Conservation (phyloP, 2,329 filamentous ascomycete species). For the Alternaria conjuncta region DNA sequence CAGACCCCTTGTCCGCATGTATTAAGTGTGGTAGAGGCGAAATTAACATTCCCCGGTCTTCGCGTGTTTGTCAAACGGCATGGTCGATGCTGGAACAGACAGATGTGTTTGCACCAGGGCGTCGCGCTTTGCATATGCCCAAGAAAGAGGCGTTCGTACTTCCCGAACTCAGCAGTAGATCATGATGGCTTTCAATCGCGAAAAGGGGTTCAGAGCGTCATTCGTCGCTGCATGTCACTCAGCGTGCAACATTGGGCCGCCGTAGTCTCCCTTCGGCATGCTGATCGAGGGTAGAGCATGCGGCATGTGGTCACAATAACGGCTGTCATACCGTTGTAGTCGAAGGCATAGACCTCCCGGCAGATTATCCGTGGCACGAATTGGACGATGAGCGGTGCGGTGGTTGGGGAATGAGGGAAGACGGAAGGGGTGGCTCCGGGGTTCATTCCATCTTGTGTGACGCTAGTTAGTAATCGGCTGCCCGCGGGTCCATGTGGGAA, state of each 20-base stretch:
- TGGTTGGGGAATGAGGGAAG: slow-evolving; percentile 33
- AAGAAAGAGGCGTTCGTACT: not conserved
- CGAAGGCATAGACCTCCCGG: slow-evolving; percentile 20
- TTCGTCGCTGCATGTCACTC: slow-evolving; percentile 15
- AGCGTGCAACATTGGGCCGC: slow-evolving; percentile 14
- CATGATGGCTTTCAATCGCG: not conserved
- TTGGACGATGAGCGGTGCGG: slow-evolving; percentile 19
- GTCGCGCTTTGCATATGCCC: slow-evolving; percentile 8
- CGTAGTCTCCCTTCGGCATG: slow-evolving; percentile 24
- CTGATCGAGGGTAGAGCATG: slow-evolving; percentile 15
- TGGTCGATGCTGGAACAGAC: slow-evolving; percentile 17
- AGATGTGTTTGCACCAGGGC: slow-evolving; percentile 6
- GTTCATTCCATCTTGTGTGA: slow-evolving; percentile 17
- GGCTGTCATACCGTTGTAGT: slow-evolving; percentile 32
- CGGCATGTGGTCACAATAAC: slow-evolving; percentile 25
- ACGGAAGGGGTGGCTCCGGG: slow-evolving; percentile 18
- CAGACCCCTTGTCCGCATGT: slow-evolving; percentile 38
- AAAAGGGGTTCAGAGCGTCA: slow-evolving; percentile 1
- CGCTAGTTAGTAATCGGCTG: slow-evolving; percentile 12
- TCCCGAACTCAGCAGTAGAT: not conserved
- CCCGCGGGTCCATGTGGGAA: slow-evolving; percentile 37
- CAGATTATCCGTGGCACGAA: slow-evolving; percentile 26
- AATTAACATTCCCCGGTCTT: slow-evolving; percentile 22
- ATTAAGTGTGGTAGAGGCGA: slow-evolving; percentile 28
- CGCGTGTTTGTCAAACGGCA: slow-evolving; percentile 15